These are phyloP conservation scores for Talaromyces sp. DNA, from an alignment of 2,329 filamentous ascomycete species.

Conservation along the genomic window DNA sequence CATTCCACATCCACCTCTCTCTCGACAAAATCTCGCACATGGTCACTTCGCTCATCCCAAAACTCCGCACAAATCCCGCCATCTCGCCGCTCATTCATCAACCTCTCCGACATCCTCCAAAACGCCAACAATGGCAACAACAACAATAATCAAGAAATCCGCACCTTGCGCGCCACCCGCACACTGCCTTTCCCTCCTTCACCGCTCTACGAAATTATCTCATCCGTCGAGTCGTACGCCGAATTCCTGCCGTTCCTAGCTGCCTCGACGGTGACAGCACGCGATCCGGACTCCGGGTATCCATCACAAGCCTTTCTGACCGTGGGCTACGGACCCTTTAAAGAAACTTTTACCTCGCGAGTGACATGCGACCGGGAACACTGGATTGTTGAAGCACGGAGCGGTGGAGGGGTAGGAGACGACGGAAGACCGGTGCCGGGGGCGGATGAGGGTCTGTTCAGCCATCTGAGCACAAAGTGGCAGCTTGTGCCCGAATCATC, in stretches of 20 bases:
- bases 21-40: not conserved
- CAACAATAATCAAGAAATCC: slow-evolving; percentile 41
- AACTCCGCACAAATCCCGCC: not conserved
- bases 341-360: slow-evolving; percentile 74
- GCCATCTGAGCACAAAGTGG: slow-evolving; percentile 41
- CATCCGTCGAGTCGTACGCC: slow-evolving; percentile 79
- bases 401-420: slow-evolving; percentile 44
- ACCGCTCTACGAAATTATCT: slow-evolving; percentile 76
- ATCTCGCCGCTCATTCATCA: slow-evolving; percentile 6
- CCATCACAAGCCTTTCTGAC: slow-evolving; percentile 73
- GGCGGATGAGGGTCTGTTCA: slow-evolving; percentile 43
- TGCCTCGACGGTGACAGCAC: slow-evolving; percentile 68
- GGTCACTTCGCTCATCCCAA: not conserved
- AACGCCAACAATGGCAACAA: slow-evolving; percentile 12
- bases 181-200: slow-evolving; percentile 67
- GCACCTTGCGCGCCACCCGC: slow-evolving; percentile 66
- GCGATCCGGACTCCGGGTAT: slow-evolving; percentile 48
- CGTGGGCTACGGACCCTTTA: slow-evolving; percentile 77
- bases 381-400: slow-evolving; percentile 65
- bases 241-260: slow-evolving; percentile 90
- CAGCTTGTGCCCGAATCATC: slow-evolving; percentile 33
- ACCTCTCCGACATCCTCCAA: slow-evolving; percentile 7
- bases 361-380: slow-evolving; percentile 68
- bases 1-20: not conserved
- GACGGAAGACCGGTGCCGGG: slow-evolving; percentile 53